A percentile compares a stretch with the other conserved stretches of the same genome.
Evolutionary conservation across 208 protist genomes (phyloP).

Genomic region (Acanthamoeba healyi): DNA sequence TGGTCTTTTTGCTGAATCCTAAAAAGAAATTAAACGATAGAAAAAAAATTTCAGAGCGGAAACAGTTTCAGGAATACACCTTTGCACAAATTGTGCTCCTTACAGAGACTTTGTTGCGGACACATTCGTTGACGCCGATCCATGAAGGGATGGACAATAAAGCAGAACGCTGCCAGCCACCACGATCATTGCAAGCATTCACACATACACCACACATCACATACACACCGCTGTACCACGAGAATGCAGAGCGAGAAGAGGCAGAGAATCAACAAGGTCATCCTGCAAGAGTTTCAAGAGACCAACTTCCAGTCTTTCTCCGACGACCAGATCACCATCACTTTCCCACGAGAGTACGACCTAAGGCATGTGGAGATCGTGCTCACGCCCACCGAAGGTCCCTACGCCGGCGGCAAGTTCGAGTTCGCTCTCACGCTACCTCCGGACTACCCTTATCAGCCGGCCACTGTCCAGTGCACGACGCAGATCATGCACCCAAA

Average conservation of each 20-base stretch:
- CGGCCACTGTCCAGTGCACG: neutral
- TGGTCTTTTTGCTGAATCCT: neutral
- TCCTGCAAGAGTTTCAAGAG: conserved; percentile 29
- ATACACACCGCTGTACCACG: no score
- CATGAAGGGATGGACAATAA: no score
- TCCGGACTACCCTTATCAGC: neutral
- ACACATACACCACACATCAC: no score
- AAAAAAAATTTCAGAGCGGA: neutral
- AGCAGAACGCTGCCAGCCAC: no score
- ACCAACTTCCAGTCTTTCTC: conserved; percentile 50
- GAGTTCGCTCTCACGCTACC: neutral
- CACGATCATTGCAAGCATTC: neutral
- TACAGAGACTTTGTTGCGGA: no score
- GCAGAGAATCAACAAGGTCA: neutral
- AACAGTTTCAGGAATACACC: neutral
- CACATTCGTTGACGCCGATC: no score
- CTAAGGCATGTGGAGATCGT: neutral
- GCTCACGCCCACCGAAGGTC: neutral
- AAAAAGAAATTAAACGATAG: neutral
- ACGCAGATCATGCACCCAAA: conserved; percentile 42
- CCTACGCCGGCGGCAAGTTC: neutral
- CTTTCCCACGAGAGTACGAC: neutral
- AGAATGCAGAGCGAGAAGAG: neutral
- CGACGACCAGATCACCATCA: neutral
- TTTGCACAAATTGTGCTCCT: neutral